Conservation (phyloP, 768 basidiomycete genomes). For the Kwoniella heveanensis region DNA sequence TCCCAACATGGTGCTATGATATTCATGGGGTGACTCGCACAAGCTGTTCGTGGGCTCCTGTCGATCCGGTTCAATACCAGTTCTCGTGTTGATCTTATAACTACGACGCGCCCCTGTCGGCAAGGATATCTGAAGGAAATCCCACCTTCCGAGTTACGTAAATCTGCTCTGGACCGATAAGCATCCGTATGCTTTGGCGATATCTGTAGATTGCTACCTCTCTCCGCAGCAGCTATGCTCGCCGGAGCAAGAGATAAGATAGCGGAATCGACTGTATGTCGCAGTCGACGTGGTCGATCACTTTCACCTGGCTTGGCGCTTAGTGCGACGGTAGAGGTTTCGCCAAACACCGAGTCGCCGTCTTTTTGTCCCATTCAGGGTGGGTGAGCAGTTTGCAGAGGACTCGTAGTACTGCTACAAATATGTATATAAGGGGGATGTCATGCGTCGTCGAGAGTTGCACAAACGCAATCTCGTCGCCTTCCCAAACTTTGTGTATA, state of each 20-base stretch:
- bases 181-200: not conserved
- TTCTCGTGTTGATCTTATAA: too few relatives aligned
- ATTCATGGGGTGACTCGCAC: too few relatives aligned
- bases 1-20: too few relatives aligned
- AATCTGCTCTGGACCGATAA: not conserved
- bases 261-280: not conserved
- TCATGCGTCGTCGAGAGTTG: too few relatives aligned
- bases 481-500: not conserved
- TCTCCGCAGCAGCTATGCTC: too few relatives aligned
- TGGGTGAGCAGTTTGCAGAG: not conserved
- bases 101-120: too few relatives aligned
- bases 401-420: not conserved
- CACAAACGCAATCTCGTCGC: too few relatives aligned
- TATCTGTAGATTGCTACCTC: too few relatives aligned
- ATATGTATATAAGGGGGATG: not conserved
- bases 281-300: not conserved
- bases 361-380: not conserved
- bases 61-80: too few relatives aligned
- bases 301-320: not conserved
- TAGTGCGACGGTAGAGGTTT: not conserved
- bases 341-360: not conserved
- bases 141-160: not conserved
- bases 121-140: too few relatives aligned
- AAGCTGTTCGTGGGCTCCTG: too few relatives aligned
- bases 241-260: too few relatives aligned